phyloP scores from a whole-genome alignment of 129 eudicot species.

The Tagetes patula region DNA sequence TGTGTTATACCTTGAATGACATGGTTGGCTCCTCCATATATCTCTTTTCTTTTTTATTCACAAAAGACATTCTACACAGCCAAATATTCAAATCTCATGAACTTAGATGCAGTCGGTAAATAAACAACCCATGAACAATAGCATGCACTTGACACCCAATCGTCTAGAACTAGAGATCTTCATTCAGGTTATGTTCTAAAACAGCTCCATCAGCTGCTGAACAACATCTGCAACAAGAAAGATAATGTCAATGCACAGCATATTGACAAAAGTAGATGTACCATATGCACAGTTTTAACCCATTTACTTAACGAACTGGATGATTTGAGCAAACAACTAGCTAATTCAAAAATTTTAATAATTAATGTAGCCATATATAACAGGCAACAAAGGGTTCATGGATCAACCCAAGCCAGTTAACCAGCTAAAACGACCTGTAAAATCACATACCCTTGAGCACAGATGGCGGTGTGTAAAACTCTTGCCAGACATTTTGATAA shows the following conservation, averaged over 20 bases:
- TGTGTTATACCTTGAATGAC: too few relatives aligned
- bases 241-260: neutral
- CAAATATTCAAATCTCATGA: too few relatives aligned
- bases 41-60: too few relatives aligned
- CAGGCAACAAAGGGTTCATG: neutral
- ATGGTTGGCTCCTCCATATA: too few relatives aligned
- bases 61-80: too few relatives aligned
- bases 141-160: too few relatives aligned
- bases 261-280: neutral
- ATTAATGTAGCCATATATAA: neutral
- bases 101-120: too few relatives aligned
- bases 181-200: slow-evolving; percentile 40
- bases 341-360: neutral
- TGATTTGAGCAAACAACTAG: neutral
- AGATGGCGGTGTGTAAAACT: slow-evolving; percentile 76
- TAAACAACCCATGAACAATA: too few relatives aligned
- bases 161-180: too few relatives aligned
- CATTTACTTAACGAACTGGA: too few relatives aligned
- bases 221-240: slow-evolving; percentile 69
- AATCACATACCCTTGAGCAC: slow-evolving; percentile 64
- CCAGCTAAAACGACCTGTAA: neutral
- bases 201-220: slow-evolving; percentile 87
- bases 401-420: neutral
- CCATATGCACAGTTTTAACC: neutral
- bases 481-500: slow-evolving; percentile 65